Evolutionary conservation across 306 rosid genomes (phyloP), one percentile per base, ranked within the genome.

Genomic region (Crotalaria pallida): DNA sequence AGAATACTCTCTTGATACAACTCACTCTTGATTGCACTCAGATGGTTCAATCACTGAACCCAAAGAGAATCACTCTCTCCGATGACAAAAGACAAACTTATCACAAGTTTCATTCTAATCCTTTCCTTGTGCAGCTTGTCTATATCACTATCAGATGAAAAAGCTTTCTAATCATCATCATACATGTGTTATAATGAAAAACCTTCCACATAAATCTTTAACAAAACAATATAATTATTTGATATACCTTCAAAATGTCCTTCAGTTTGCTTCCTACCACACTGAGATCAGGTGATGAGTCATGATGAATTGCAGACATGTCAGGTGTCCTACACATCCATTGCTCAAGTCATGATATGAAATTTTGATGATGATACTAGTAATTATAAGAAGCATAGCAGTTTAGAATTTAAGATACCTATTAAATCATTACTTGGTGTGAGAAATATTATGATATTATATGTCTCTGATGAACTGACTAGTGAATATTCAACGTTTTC

Each of bases 241-340:
- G 29, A 65, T 12, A 23, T 78, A 89, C 97, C 97, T 85, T 96
- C 15, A 92, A 86, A 74, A 87, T 73, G 58, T 71, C 77, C 57
- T 82, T 84, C 67, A 92, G 83, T 65, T 81, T 89, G 81, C 50
- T 79, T 51, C 88, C 88, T 21, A 89, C 91, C 59, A 85, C 83
- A 72, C n/a, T 81, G 71, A 89, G 94, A 84, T 92, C 94, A 4
- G 90, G 79, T 61, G 98, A 92, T 0, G 88, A 41, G 60, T 92
- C 98, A 17, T 84, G 92, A 85, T 92, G 98, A 79, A 92, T 84
- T 16, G 89, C 92, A 57, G 94, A 92, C 90, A 87, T 89, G 72
- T 81, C 90, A n/a, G 98, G 98, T 65, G 98, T 92, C 86, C 98
- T 92, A 80, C 68, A 73, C 57, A 77, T 65, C 38, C 61, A 78